phyloP scores from a whole-genome alignment of 164 flowering plant genomes.

The Dillenia suffruticosa region DNA sequence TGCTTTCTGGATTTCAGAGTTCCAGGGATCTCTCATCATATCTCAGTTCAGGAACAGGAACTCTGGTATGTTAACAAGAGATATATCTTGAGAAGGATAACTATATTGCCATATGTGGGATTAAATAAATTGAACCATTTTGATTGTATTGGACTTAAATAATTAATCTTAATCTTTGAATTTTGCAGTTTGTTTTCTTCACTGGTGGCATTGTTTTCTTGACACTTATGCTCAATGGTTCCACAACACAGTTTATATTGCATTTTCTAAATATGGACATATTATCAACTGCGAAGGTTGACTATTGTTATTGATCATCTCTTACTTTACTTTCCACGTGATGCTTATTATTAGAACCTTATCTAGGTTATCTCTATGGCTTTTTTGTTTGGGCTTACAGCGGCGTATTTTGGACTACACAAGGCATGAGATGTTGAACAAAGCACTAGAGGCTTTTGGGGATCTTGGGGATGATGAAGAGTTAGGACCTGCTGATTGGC shows the following conservation, averaged over 20 bases:
- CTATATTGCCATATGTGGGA: too few relatives aligned
- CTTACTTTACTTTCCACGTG: neutral
- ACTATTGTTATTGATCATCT: neutral
- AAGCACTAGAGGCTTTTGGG: constrained; percentile 82
- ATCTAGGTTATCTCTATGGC: neutral
- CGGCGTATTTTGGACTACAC: constrained; percentile 77
- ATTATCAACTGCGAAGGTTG: constrained; percentile 74
- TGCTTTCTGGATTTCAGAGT: constrained; percentile 38
- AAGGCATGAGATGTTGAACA: constrained; percentile 81
- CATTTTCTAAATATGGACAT: constrained; percentile 66
- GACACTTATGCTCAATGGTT: constrained; percentile 89
- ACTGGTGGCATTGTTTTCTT: constrained; percentile 95
- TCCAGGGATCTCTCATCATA: constrained; percentile 42
- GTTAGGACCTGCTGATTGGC: constrained; percentile 94
- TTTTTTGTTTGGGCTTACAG: constrained; percentile 31
- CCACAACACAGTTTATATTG: constrained; percentile 87
- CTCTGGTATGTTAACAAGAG: constrained; percentile 47
- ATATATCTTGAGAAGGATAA: neutral
- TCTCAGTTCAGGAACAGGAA: constrained; percentile 67
- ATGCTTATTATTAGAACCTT: neutral
- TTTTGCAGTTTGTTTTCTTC: constrained; percentile 86
- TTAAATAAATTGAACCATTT: neutral
- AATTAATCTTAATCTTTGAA: constrained; percentile 1
- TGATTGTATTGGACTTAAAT: neutral
- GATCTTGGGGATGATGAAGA: constrained; percentile 98